These are phyloP conservation scores for Ceratobasidium papillatum DNA, from an alignment of 1,284 basidiomycete genomes.

Conservation along the genomic window DNA sequence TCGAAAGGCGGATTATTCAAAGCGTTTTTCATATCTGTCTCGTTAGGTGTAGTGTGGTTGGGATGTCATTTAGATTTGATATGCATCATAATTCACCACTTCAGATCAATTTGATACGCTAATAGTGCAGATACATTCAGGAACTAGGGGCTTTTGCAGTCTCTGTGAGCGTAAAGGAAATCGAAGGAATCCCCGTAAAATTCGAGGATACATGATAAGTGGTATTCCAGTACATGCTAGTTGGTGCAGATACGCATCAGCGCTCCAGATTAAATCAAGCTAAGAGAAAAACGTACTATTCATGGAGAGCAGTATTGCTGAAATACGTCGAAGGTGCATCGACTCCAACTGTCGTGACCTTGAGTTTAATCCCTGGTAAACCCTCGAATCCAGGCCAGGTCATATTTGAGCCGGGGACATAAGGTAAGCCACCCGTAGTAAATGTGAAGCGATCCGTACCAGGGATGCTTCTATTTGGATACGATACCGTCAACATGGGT, in stretches of 20 bases:
- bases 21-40: background rate
- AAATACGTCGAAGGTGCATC: slow-evolving; percentile 32
- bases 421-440: slow-evolving; percentile 9
- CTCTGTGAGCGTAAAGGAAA: slow-evolving; percentile 15
- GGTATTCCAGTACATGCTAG: slow-evolving; percentile 30
- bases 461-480: slow-evolving; percentile 25
- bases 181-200: slow-evolving; percentile 24
- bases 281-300: slow-evolving; percentile 8
- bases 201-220: slow-evolving; percentile 22
- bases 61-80: no score
- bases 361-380: slow-evolving; percentile 27
- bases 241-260: background rate
- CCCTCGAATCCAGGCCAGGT: slow-evolving; percentile 29
- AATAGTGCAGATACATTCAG: no score
- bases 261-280: background rate
- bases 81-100: no score
- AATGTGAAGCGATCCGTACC: slow-evolving; percentile 28
- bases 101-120: no score
- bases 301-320: slow-evolving; percentile 19
- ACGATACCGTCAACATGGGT: slow-evolving; percentile 17
- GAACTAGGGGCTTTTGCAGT: slow-evolving; percentile 2
- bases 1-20: background rate
- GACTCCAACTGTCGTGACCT: slow-evolving; percentile 17
- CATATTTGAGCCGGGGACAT: slow-evolving; percentile 28
- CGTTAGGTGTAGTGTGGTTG: no score